phyloP scores from a whole-genome alignment of 768 basidiomycete species.

The Leccinellum albellum region DNA sequence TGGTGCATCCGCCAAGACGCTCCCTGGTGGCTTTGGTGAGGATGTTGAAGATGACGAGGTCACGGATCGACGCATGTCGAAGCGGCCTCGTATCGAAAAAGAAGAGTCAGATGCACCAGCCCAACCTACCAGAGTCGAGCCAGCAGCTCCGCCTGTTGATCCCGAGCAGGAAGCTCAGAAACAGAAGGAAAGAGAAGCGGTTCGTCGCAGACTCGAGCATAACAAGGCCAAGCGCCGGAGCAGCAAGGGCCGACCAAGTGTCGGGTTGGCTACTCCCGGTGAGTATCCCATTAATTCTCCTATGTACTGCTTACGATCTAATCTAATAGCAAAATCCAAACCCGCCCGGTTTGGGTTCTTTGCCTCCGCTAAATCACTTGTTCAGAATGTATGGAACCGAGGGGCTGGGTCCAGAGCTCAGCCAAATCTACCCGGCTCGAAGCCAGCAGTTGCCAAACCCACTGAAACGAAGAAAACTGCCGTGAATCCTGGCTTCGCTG shows the following conservation, averaged over 20 bases:
- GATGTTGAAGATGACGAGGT: slow-evolving; percentile 42
- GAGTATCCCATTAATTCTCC: slow-evolving; percentile 19
- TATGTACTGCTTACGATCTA: slow-evolving; percentile 7
- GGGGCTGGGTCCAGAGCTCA: slow-evolving; percentile 34
- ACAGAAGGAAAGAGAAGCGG: slow-evolving; percentile 51
- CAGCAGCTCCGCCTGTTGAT: slow-evolving; percentile 27
- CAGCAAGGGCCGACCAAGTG: slow-evolving; percentile 50
- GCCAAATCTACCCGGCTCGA: slow-evolving; percentile 28
- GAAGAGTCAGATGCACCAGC: slow-evolving; percentile 22
- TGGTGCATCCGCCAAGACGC: slow-evolving; percentile 24
- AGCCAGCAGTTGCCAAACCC: slow-evolving; percentile 16
- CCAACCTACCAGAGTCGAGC: slow-evolving; percentile 33
- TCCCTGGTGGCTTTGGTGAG: slow-evolving; percentile 59
- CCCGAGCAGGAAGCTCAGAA: slow-evolving; percentile 31
- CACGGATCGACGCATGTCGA: slow-evolving; percentile 39
- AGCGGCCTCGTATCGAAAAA: slow-evolving; percentile 40
- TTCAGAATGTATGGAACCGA: slow-evolving; percentile 71
- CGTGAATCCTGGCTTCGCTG: slow-evolving; percentile 18
- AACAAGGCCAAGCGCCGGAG: slow-evolving; percentile 69
- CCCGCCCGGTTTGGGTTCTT: slow-evolving; percentile 67
- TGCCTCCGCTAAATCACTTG: slow-evolving; percentile 63
- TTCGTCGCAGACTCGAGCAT: slow-evolving; percentile 60
- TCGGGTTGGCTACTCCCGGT: slow-evolving; percentile 41
- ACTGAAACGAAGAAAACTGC: slow-evolving; percentile 20
- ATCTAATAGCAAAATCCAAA: slow-evolving; percentile 35